phyloP scores from a whole-genome alignment of 2,329 filamentous ascomycete genomes.

The Sclerotinia subarctica region DNA sequence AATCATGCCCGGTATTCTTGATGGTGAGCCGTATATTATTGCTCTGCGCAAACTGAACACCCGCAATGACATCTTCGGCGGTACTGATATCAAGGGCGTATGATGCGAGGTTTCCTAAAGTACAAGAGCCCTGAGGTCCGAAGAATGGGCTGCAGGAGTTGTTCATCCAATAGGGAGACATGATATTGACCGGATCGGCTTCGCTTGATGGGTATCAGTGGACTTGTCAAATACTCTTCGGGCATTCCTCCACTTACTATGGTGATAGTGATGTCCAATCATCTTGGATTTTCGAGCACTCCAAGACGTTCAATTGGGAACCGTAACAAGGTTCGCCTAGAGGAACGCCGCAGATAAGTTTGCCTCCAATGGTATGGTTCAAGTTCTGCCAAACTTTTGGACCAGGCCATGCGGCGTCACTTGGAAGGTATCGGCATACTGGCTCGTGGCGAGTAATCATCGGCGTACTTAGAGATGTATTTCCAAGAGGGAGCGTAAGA shows the following conservation, averaged over 20 bases:
- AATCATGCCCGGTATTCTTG: conserved; percentile 47
- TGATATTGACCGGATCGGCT: conserved; percentile 41
- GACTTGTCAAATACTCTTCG: no score
- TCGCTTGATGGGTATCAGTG: conserved; percentile 24
- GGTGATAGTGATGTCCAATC: not conserved
- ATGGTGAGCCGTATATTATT: conserved; percentile 36
- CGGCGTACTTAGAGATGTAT: not conserved
- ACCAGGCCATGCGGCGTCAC: conserved; percentile 21
- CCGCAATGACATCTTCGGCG: conserved; percentile 7
- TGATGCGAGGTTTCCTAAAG: conserved; percentile 26
- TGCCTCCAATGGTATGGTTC: conserved; percentile 21
- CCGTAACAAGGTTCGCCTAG: conserved; percentile 19
- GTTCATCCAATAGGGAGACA: conserved; percentile 42
- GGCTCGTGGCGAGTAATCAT: not conserved
- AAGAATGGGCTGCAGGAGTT: conserved; percentile 28
- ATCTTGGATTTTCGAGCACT: conserved; percentile 18
- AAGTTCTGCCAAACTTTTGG: conserved; percentile 19
- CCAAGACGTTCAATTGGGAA: not conserved
- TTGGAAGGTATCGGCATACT: conserved; percentile 15
- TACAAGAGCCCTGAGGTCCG: conserved; percentile 40
- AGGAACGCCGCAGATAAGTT: conserved; percentile 21
- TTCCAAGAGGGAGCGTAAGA: not conserved
- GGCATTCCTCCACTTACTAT: not conserved
- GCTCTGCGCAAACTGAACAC: conserved; percentile 38
- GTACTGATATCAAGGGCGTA: conserved; percentile 28